These are phyloP conservation scores for Digitaria exilis DNA, from an alignment of 202 grass and related monocot genomes.

Conservation along the genomic window DNA sequence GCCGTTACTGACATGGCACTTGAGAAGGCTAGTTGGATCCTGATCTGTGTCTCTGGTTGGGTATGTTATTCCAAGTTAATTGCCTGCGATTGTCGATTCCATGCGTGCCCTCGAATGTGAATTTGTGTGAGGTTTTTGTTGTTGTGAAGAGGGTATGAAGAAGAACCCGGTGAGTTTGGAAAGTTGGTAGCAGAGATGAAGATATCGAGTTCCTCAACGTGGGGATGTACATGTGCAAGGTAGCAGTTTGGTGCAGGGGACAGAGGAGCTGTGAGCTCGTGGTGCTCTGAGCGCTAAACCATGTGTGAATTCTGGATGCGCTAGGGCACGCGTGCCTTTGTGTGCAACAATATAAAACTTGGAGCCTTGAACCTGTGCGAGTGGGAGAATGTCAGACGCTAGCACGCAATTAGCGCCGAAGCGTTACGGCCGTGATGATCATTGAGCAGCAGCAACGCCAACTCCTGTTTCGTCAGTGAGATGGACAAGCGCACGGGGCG, in stretches of 20 bases:
- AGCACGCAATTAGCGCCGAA: too few relatives aligned
- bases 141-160: not conserved
- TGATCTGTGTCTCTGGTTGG: not conserved
- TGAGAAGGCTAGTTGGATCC: constrained; percentile 2
- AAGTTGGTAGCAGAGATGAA: not conserved
- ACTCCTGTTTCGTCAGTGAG: too few relatives aligned
- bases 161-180: not conserved
- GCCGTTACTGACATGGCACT: constrained; percentile 1
- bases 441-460: too few relatives aligned
- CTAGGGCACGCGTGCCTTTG: too few relatives aligned
- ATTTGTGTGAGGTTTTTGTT: not conserved
- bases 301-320: too few relatives aligned
- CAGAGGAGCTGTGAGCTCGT: too few relatives aligned
- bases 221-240: not conserved
- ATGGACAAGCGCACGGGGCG: too few relatives aligned
- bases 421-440: too few relatives aligned
- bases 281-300: not conserved
- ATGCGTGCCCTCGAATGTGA: not conserved
- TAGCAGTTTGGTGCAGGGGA: not conserved
- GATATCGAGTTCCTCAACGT: not conserved
- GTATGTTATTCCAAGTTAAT: not conserved
- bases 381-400: too few relatives aligned
- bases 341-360: too few relatives aligned
- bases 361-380: too few relatives aligned
- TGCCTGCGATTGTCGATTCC: not conserved